These are phyloP conservation scores for Penicillium ucsense DNA, from an alignment of 495 filamentous ascomycete species.

Conservation along the genomic window DNA sequence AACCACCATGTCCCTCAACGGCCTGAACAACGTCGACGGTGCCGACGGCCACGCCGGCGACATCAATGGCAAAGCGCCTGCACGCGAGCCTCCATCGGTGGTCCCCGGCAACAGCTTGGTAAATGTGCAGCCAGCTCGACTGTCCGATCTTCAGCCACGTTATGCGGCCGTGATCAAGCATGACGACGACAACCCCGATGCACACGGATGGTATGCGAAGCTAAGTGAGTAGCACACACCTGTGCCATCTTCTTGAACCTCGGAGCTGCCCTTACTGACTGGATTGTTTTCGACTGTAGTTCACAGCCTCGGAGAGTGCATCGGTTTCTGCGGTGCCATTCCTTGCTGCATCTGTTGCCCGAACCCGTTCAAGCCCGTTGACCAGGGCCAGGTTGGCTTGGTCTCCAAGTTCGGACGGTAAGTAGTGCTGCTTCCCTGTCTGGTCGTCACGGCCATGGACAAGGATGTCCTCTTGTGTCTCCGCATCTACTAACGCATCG, in stretches of 20 bases:
- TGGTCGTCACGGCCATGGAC: too few relatives aligned
- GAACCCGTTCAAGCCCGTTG: constrained; percentile 93
- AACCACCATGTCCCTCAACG: constrained; percentile 19
- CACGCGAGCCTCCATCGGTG: not conserved
- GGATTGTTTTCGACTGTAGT: constrained; percentile 36
- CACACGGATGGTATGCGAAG: constrained; percentile 82
- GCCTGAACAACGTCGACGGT: not conserved
- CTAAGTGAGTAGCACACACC: constrained; percentile 52
- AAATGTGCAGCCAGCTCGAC: constrained; percentile 69
- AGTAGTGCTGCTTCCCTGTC: constrained; percentile 7
- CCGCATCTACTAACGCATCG: not conserved
- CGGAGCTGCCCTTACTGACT: not conserved
- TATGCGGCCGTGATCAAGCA: constrained; percentile 72
- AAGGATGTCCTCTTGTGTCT: not conserved
- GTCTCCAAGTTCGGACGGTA: constrained; percentile 87
- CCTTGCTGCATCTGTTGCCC: constrained; percentile 90
- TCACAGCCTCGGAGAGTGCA: constrained; percentile 60
- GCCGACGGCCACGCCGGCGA: not conserved
- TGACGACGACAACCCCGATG: constrained; percentile 53
- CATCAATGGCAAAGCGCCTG: constrained; percentile 36
- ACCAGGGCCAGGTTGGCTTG: constrained; percentile 87
- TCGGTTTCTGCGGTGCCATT: constrained; percentile 78
- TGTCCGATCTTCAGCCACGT: constrained; percentile 77
- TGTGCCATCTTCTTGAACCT: not conserved
- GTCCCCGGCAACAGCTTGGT: constrained; percentile 39